Base-by-base conservation (phyloP, 495 filamentous ascomycete species). In the Parachaetomium inaequale region DNA sequence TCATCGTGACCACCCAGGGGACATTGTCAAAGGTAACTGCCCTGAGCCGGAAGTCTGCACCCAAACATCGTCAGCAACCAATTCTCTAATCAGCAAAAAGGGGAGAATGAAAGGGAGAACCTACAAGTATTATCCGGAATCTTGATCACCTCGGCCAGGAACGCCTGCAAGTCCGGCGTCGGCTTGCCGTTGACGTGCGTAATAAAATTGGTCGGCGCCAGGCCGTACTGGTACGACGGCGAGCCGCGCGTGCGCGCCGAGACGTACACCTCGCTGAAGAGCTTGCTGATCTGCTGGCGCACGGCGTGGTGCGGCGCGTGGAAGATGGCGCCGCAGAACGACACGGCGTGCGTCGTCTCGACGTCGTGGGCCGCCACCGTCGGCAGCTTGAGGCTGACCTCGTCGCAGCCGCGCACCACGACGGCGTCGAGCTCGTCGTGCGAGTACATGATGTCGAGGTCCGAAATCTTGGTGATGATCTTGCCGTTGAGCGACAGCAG, bases 191-290 rank as follows among this genome's bases (percentile, higher is more conserved):
- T 98, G 68, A 99, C 92, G 42, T 91, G 90, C 2, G 92, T 92
- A 69, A 99, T 88, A 79, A 99, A 99, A 74, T 97, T 99, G 11
- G 94, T 99, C 0, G 92, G 92, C 7, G 92, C 89, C 32, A 99
- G 83, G 10, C 90, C 90, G 71, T 97, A 98, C 73, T 94, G 90
- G 70, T 92, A 96, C 0, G 94, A 85, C 0, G 94, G 94, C 0
- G 88, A 91, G 28, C 94, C 94, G 46, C 92, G 73, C 49, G 89
- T 88, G 63, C 92, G 77, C 1, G 90, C 91, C 67, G 88, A 92
- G 28, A 99, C 91, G 72, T 99, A 99, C n/a, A 98, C 87, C 74
- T 96, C 93, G 63, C 88, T 92, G 69, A 96, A 92, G n/a, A 99
- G 81, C 70, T 94, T 93, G 69, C 86, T 89, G 70, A 99, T 98